Evolutionary conservation across 2,329 filamentous ascomycete species (phyloP), one percentile per base, ranked within the genome.

Genomic region (Diaporthe humulicola): DNA sequence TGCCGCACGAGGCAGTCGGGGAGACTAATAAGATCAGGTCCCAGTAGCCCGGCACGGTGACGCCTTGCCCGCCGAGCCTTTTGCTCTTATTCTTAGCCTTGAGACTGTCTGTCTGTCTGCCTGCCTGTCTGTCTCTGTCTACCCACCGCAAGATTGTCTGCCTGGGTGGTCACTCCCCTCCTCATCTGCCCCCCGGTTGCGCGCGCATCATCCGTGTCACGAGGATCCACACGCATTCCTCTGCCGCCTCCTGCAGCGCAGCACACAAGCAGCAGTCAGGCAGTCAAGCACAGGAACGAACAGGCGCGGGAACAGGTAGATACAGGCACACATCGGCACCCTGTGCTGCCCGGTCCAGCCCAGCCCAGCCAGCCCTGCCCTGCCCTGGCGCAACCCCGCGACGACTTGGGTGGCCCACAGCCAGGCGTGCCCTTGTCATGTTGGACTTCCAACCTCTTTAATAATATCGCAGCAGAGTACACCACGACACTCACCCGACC

Each of bases 381-480:
- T 54, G 64, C 56, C 54, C 69, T 64, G 36, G 36, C 70, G 38
- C 57, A 71, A 54, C 48, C 70, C 45, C 40, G 48, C 57, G 52
- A 48, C 54, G 42, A 42, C 45, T 36, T 64, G 57, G 28, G 25
- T 54, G 60, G 42, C 70, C 69, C 57, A 64, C 42, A 60, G 70
- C 30, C 45, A 33, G 69, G 56, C 9, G 45, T 72, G 70, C 70
- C 70, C 45, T 42, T 72, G 58, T 45, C 70, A 64, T 72, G 70
- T 45, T 64, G 70, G 42, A 48, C 57, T 25, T 64, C 57, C 70
- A 64, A 72, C 70, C 57, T 72, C 70, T 64, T 72, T 54, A 60
- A 72, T 64, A 64, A 72, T 72, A 64, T 61, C 45, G 33, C 54
- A 61, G 38, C 57, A 54, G 22, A 28, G 14, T 19, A 57, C 40